Evolutionary conservation across 1,284 basidiomycete genomes (phyloP), one percentile per base, ranked within the genome.

Genomic region (Tetrapyrgos nigripes): DNA sequence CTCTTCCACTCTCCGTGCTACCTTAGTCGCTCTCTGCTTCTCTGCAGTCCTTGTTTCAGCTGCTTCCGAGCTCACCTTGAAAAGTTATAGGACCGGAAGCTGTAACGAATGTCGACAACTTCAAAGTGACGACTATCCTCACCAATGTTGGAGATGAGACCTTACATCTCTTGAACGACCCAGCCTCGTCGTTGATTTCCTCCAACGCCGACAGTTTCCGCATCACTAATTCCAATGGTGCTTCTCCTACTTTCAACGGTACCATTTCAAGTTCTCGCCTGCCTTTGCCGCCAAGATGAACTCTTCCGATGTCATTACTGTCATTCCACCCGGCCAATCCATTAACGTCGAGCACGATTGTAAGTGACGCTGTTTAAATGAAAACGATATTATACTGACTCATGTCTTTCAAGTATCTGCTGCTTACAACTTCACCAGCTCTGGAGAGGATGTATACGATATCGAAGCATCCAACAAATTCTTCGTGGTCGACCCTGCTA

Each of bases 111-210:
- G n/a, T n/a, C n/a, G n/a, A n/a, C n/a, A n/a, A n/a, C n/a, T n/a
- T n/a, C n/a, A n/a, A n/a, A n/a, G 69, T 80, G 54, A 64, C 65
- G 40, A 69, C 77, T 5, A 77, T 74, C 40, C 59, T 81, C 58
- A 74, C 71, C 59, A 81, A 81, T 71, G 76, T 76, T 51, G 79
- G 79, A 61, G 67, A 75, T 50, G 77, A 79, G 69, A 73, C 74
- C 43, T 63, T 80, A n/a, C n/a, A n/a, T n/a, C n/a, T 80, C 66
- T 53, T 65, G n/a, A n/a, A n/a, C n/a, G n/a, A n/a, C n/a, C n/a
- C n/a, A n/a, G n/a, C n/a, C n/a, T n/a, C n/a, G n/a, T n/a, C n/a
- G n/a, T n/a, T n/a, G n/a, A n/a, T n/a, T n/a, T n/a, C n/a, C n/a
- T n/a, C n/a, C n/a, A n/a, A n/a, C n/a, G n/a, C n/a, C n/a, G n/a